Base-by-base conservation (phyloP, 2,329 filamentous ascomycete genomes). In the Whalleya microplaca region DNA sequence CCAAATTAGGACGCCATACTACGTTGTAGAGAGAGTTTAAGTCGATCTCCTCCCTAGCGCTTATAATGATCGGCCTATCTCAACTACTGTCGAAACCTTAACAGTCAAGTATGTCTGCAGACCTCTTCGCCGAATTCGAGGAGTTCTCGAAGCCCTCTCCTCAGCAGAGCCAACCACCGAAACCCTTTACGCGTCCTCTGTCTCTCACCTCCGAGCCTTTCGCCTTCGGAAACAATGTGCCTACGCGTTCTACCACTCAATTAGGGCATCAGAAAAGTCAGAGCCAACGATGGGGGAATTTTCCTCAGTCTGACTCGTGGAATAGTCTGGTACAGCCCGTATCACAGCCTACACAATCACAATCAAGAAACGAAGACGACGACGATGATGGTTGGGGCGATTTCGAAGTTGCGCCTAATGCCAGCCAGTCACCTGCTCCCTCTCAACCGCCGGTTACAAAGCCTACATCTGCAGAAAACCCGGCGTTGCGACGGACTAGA, bases 341-440 rank as follows among this genome's bases (percentile, higher is more conserved):
- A 44, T 54, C 56, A 19, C 54, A 56, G 41, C 45, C 42, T 43
- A 37, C n/a, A n/a, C n/a, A n/a, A n/a, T n/a, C 41, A 20, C 51
- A 61, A 23, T 41, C 53, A 42, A 58, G 66, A 29, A 48, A 82
- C 2, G 82, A 57, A 4, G 75, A 76, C 5, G 83, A 82, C 2
- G 84, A 86, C 7, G 85, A 87, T 52, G 85, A 88, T 65, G 83
- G 79, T 23, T 89, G 87, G 82, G 87, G 87, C 0, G 86, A 89
- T 53, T 90, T 90, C 65, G 86, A 89, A 70, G 78, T 81, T 44
- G 84, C 84, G 16, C 73, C 79, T 40, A 69, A 74, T 1, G 55
- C 65, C 3, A 52, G 51, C 16, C 55, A 54, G 16, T 51, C 63
- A 21, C 55, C 66, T n/a, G 62, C 64, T 12, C 58, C 61, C 16